Base-by-base conservation (phyloP, 1,284 basidiomycete genomes). In the Neotropicomus parvogracilis region DNA sequence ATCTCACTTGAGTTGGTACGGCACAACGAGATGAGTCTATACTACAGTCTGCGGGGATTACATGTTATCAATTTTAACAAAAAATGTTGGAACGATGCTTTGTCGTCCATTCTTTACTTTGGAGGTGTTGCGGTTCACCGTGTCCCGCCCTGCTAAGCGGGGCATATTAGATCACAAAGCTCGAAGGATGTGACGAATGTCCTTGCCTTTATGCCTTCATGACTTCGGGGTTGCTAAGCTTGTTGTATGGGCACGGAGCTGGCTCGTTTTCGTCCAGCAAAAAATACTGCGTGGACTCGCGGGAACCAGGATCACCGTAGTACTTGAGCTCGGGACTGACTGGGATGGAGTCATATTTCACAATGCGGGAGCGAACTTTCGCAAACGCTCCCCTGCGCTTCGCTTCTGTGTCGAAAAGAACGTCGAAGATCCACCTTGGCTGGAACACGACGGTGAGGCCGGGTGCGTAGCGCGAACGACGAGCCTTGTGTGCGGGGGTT, bases 231-330 rank as follows among this genome's bases (percentile, higher is more conserved):
- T 32, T 4, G 14, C 40, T 24, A 13, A 41, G 29, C 24, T 6
- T 21, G 5, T 24, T 14, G 29, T 21, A 41, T n/a, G 39, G 39
- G 28, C 39, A 40, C 28, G 39, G n/a, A 28, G 39, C 39, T 14
- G 39, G 39, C 39, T 40, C 39, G 20, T 41, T 32, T 16, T 41
- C 40, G 40, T 41, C 40, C 29, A 41, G 20, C 40, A 41, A 32
- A 10, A 41, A 32, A 13, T 41, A 41, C 14, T 41, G 40, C 19
- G 21, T 41, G 29, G 29, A 32, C 29, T 41, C 40, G 29, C 40
- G 40, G 8, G 40, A 41, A n/a, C 40, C 40, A 24, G 19, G 29
- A 9, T 41, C 40, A 21, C 40, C 40, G 14, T 41, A 41, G 10
- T 41, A 32, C 40, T 41, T 41, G 9, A 41, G 40, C 40, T 41